phyloP scores from a whole-genome alignment of 306 rosid genomes.

The Glycine soja region DNA sequence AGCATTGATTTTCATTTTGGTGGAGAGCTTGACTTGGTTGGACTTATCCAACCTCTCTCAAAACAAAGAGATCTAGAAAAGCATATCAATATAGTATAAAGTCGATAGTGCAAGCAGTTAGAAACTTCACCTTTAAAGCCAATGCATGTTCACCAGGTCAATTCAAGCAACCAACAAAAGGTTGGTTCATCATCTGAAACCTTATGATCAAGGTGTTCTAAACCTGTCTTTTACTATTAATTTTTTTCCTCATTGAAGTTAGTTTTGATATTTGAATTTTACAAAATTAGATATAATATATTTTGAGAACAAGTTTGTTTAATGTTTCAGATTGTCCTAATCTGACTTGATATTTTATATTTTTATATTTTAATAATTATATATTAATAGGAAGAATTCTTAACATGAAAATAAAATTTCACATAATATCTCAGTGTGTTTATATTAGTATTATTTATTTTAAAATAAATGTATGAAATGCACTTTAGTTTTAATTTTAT shows the following conservation, averaged over 20 bases:
- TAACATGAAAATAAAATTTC: background rate
- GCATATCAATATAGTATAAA: background rate
- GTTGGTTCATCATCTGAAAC: background rate
- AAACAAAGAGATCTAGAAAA: slow-evolving; percentile 18
- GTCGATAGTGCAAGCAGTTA: slow-evolving; percentile 37
- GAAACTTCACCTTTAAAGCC: slow-evolving; percentile 44
- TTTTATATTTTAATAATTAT: background rate
- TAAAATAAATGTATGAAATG: background rate
- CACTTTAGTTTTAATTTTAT: no score
- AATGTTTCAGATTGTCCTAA: no score
- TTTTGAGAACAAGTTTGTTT: background rate
- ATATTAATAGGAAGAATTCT: background rate
- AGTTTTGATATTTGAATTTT: background rate
- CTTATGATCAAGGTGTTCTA: slow-evolving; percentile 4
- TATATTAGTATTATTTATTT: background rate
- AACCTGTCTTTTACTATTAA: background rate
- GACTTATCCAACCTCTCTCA: background rate
- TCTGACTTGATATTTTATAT: background rate
- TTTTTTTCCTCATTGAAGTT: background rate
- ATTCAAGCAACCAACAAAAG: slow-evolving; percentile 37
- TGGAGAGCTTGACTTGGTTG: slow-evolving; percentile 20
- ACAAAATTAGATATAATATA: background rate
- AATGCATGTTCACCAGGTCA: slow-evolving; percentile 38
- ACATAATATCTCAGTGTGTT: background rate
- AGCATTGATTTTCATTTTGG: slow-evolving; percentile 29